Evolutionary conservation across 441 rosid genomes (phyloP).

Genomic region (Dalechampia spathulata): DNA sequence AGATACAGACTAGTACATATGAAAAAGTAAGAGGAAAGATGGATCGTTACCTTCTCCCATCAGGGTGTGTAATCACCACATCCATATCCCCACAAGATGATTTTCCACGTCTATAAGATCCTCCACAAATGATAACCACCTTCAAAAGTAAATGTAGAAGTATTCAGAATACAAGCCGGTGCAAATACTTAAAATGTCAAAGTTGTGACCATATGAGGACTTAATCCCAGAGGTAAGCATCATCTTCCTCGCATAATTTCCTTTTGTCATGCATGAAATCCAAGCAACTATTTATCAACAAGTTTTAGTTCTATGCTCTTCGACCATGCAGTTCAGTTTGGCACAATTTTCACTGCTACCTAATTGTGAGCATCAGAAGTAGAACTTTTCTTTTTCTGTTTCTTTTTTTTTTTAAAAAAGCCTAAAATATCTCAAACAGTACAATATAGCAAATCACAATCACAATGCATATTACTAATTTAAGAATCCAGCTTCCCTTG

Average conservation of each 20-base stretch:
- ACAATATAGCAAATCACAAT: too few species aligned
- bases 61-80: slow-evolving; percentile 78
- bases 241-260: too few species aligned
- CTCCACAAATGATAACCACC: slow-evolving; percentile 81
- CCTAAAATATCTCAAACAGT: too few species aligned
- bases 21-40: not conserved
- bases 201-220: slow-evolving; percentile 1
- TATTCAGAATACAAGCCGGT: not conserved
- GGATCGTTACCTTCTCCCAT: slow-evolving; percentile 61
- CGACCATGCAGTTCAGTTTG: too few species aligned
- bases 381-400: too few species aligned
- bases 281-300: too few species aligned
- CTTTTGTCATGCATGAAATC: too few species aligned
- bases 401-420: too few species aligned
- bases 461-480: too few species aligned
- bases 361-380: too few species aligned
- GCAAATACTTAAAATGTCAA: slow-evolving; percentile 1
- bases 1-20: not conserved
- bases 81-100: slow-evolving; percentile 92
- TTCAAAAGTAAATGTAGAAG: slow-evolving; percentile 23
- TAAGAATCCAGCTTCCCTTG: not conserved
- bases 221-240: not conserved
- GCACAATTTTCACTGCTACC: too few species aligned
- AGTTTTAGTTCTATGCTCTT: too few species aligned
- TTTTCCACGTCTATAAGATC: slow-evolving; percentile 96